Evolutionary conservation across 1,139 yeast species (phyloP).

Genomic region (Wickerhamomyces sp.): DNA sequence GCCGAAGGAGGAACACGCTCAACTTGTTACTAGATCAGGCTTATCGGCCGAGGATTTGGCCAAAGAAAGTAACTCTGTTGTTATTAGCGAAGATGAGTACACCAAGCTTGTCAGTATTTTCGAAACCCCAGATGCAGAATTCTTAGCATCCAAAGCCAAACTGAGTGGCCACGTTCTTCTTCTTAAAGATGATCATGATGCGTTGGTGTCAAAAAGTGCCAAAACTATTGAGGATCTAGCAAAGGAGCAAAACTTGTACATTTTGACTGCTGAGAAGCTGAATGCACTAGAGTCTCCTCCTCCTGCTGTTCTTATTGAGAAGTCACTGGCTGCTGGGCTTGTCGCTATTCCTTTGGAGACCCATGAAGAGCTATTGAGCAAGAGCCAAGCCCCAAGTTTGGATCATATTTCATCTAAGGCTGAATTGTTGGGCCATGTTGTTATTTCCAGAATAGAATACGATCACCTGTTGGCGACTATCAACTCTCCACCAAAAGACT

Average conservation of each 20-base stretch:
- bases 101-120: conserved; percentile 5
- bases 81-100: conserved; percentile 17
- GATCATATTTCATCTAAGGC: conserved; percentile 28
- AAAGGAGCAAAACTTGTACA: conserved; percentile 4
- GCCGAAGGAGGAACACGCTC: conserved; percentile 18
- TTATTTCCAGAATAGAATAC: conserved; percentile 22
- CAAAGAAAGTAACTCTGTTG: conserved; percentile 6
- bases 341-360: conserved; percentile 30
- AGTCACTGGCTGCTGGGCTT: conserved; percentile 25
- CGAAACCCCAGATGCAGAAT: conserved; percentile 20
- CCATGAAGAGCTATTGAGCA: conserved; percentile 18
- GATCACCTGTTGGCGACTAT: conserved; percentile 20
- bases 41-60: conserved; percentile 10
- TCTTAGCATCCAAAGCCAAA: conserved; percentile 21
- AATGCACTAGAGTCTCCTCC: conserved; percentile 7
- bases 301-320: conserved; percentile 1
- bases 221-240: conserved; percentile 19
- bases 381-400: conserved; percentile 20
- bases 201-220: conserved; percentile 18
- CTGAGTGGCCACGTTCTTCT: conserved; percentile 9
- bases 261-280: conserved; percentile 6
- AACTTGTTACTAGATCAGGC: conserved; percentile 12
- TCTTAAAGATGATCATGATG: conserved; percentile 11
- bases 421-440: conserved; percentile 19
- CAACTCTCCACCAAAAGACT: conserved; percentile 17